Conservation (phyloP, 345 rosid species). For the Camelina laxa region DNA sequence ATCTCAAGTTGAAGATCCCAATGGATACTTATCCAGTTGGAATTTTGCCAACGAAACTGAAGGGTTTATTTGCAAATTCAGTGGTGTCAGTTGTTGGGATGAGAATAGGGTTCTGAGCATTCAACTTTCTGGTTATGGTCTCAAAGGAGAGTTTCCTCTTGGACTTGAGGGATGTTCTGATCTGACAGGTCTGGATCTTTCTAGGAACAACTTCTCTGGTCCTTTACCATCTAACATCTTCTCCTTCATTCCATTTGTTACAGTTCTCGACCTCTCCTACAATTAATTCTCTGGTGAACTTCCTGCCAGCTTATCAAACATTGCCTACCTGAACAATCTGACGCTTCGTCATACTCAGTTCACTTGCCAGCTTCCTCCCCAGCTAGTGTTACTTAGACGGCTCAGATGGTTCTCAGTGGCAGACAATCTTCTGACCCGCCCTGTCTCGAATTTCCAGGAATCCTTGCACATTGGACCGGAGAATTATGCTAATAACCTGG, state of each 20-base stretch:
- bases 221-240: slow-evolving; percentile 52
- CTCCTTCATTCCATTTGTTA: background rate
- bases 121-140: slow-evolving; percentile 63
- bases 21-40: slow-evolving; percentile 57
- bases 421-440: slow-evolving; percentile 65
- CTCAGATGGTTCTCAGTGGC: slow-evolving; percentile 59
- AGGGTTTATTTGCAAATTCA: slow-evolving; percentile 68
- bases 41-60: slow-evolving; percentile 53
- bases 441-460: slow-evolving; percentile 41
- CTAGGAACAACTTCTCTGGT: slow-evolving; percentile 66
- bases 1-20: slow-evolving; percentile 58
- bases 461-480: slow-evolving; percentile 2
- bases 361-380: slow-evolving; percentile 58
- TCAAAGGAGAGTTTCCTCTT: slow-evolving; percentile 67
- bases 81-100: slow-evolving; percentile 85
- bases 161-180: slow-evolving; percentile 53
- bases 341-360: slow-evolving; percentile 68
- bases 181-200: slow-evolving; percentile 66
- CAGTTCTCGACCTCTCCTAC: slow-evolving; percentile 64
- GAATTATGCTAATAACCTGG: slow-evolving; percentile 56
- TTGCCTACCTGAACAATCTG: slow-evolving; percentile 58
- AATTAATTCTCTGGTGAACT: slow-evolving; percentile 66
- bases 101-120: slow-evolving; percentile 73
- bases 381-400: slow-evolving; percentile 51
- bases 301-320: slow-evolving; percentile 46